phyloP scores from a whole-genome alignment of 2,329 filamentous ascomycete genomes.

The Lachnellula suecica region DNA sequence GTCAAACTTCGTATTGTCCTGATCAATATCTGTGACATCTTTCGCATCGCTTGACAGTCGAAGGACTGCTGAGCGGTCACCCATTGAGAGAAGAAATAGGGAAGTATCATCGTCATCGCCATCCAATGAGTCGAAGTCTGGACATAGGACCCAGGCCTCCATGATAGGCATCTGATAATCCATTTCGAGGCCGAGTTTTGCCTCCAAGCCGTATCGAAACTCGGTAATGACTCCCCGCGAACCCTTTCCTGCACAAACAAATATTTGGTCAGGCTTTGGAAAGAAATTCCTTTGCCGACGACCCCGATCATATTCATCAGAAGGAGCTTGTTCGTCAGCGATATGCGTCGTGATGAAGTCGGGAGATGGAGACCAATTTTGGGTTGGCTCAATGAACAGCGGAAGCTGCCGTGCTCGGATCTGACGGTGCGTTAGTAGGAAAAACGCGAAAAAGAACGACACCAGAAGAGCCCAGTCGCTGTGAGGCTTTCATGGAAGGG shows the following conservation, averaged over 20 bases:
- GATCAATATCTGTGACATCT: constrained; percentile 42
- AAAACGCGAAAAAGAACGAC: neutral
- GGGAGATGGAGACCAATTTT: constrained; percentile 53
- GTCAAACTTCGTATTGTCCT: constrained; percentile 48
- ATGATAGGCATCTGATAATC: constrained; percentile 49
- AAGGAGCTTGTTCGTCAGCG: constrained; percentile 18
- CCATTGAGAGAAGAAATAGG: constrained; percentile 29
- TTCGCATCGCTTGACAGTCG: constrained; percentile 48
- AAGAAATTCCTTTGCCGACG: constrained; percentile 16
- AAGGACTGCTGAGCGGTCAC: constrained; percentile 35
- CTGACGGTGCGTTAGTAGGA: constrained; percentile 33
- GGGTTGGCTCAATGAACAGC: constrained; percentile 58
- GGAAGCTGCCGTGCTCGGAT: constrained; percentile 54
- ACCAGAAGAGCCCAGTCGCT: too few relatives aligned
- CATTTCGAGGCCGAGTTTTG: constrained; percentile 60
- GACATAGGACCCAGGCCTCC: constrained; percentile 52
- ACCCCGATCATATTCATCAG: neutral
- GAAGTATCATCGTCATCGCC: constrained; percentile 12
- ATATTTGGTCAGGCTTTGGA: constrained; percentile 54
- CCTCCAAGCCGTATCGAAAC: constrained; percentile 68
- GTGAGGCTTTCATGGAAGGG: neutral
- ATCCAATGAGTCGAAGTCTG: constrained; percentile 9
- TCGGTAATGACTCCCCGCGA: constrained; percentile 64
- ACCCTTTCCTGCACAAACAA: constrained; percentile 65
- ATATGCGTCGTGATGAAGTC: constrained; percentile 44